Conservation (phyloP, 2,329 filamentous ascomycete genomes). For the Calonectria multiphialidica region DNA sequence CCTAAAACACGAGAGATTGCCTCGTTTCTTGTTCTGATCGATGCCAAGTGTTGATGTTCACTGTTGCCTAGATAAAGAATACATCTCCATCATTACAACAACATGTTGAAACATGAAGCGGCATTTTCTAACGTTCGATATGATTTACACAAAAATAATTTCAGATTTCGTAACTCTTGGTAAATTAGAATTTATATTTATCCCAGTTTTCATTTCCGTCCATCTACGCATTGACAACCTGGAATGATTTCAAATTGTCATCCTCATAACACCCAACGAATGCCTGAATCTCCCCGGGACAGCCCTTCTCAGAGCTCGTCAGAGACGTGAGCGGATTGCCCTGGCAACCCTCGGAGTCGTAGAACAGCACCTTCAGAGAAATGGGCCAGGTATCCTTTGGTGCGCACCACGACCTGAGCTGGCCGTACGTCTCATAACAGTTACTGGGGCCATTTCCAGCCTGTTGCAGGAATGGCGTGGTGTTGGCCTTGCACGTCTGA, state of each 20-base stretch:
- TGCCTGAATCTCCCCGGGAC: background rate
- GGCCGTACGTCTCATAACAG: background rate
- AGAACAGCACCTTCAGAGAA: slow-evolving; percentile 9
- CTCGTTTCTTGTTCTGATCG: too few species aligned
- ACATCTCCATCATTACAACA: too few species aligned
- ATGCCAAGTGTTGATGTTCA: too few species aligned
- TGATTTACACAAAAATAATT: too few species aligned
- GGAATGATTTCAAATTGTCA: background rate
- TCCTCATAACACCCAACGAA: background rate
- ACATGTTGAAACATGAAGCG: too few species aligned
- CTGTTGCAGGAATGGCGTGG: background rate
- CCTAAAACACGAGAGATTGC: too few species aligned
- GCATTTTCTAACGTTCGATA: too few species aligned
- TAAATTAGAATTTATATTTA: too few species aligned
- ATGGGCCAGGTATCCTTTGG: background rate
- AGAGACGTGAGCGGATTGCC: background rate
- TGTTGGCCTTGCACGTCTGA: background rate
- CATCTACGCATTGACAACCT: background rate
- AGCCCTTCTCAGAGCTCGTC: background rate
- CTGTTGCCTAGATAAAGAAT: too few species aligned
- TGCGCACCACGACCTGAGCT: slow-evolving; percentile 2
- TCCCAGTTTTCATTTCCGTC: too few species aligned
- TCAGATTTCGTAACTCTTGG: too few species aligned
- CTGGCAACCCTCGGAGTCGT: background rate
- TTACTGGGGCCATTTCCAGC: background rate